Evolutionary conservation across 768 basidiomycete genomes (phyloP), one percentile per base, ranked within the genome.

Genomic region (Mycena kentingensis): DNA sequence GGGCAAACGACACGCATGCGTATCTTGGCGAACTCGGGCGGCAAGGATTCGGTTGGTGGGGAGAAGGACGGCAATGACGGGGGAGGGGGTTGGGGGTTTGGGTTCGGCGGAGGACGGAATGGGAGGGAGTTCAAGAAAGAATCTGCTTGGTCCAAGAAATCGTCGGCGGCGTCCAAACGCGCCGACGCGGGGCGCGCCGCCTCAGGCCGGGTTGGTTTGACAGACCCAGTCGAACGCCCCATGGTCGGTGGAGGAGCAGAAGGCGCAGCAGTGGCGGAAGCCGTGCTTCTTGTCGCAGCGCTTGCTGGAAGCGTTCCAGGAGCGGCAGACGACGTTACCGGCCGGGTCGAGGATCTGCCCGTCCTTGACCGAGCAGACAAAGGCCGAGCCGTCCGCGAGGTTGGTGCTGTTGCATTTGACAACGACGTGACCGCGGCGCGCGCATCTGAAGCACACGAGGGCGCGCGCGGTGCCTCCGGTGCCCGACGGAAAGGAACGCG

Each of bases 1-100:
- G 65, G 67, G 1, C 47, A 39, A 3, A 43, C 22, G 4, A 65
- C 51, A 16, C 48, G n/a, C n/a, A n/a, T n/a, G n/a, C n/a, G n/a
- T n/a, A n/a, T n/a, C n/a, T n/a, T n/a, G n/a, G n/a, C n/a, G n/a
- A n/a, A n/a, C n/a, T n/a, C n/a, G n/a, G n/a, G n/a, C n/a, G n/a
- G n/a, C n/a, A n/a, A n/a, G n/a, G n/a, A n/a, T n/a, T n/a, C n/a
- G n/a, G n/a, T n/a, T n/a, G n/a, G n/a, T n/a, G n/a, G n/a, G n/a
- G n/a, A n/a, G n/a, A n/a, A n/a, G n/a, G n/a, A n/a, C n/a, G n/a
- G n/a, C n/a, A n/a, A n/a, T n/a, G n/a, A n/a, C n/a, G n/a, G n/a
- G n/a, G n/a, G n/a, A n/a, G n/a, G n/a, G n/a, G 44, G 5, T 53
- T 25, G 2, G 41, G 35, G 10, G 54, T 57, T 32, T 57, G 46